Conservation (phyloP, 129 eudicot genomes). For the Daucus carota region DH1_v3.0 NC_030385.2:25574001-25574500, state of each 20-base stretch:
- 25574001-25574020: neutral
- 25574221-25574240: neutral
- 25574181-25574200: too few species aligned
- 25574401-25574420: neutral
- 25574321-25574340: neutral
- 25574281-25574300: neutral
- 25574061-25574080: neutral
- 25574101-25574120: neutral
- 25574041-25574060: neutral
- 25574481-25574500: too few species aligned
- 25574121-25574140: neutral
- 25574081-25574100: neutral
- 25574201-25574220: neutral
- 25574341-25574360: too few species aligned
- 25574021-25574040: neutral
- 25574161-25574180: neutral
- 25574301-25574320: neutral
- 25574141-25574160: neutral
- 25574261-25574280: too few species aligned
- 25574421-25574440: too few species aligned
- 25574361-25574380: too few species aligned
- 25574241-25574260: too few species aligned
- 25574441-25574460: too few species aligned
- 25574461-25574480: too few species aligned
- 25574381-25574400: too few species aligned